Evolutionary conservation across 768 basidiomycete genomes (phyloP), one percentile per base, ranked within the genome.

Genomic region (Lactarius evosmus): DNA sequence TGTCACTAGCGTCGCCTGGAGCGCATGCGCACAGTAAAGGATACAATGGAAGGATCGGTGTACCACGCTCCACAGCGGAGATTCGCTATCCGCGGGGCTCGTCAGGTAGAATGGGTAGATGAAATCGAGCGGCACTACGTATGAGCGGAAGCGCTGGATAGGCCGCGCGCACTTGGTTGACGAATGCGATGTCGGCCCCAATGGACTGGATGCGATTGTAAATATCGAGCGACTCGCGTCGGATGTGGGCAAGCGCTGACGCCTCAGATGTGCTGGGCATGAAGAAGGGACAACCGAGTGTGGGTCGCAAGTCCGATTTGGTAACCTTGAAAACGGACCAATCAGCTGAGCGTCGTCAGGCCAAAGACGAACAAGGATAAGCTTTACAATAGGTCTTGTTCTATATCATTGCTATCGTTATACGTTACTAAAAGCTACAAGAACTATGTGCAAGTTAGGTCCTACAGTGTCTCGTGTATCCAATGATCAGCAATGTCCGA

Each of bases 11-110:
- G 46, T 25, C 46, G 25, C 25, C 46, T 25, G 46, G 22, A 16
- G 25, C 46, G 12, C 32, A 40, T n/a, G 19, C 51, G 38, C 56
- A 65, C 49, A 32, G 58, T 52, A 51, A 59, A 62, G 60, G 33
- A 56, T 71, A 86, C 86, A 61, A 86, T 81, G 7, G 69, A 63
- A 22, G 93, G 91, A 69, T 93, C 81, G 7, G 88, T 85, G 73
- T 97, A 98, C 95, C 95, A 98, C 7, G 88, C 88, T 4, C 96
- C 96, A 70, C 95, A 97, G 27, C 96, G 84, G 70, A 95, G 82
- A 73, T 98, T 98, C 3, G 96, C 93, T 91, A 71, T 38, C 61
- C 30, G 7, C 58, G 25, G 14, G 46, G 46, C 7, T 33, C 29
- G 58, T 41, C 55, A n/a, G 59, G 38, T 53, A 30, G 38, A 36